A percentile compares a stretch with the other conserved stretches of the same genome.
phyloP scores from a whole-genome alignment of 176 grass and related monocot genomes.

The Rhipidocladum racemiflorum region DNA sequence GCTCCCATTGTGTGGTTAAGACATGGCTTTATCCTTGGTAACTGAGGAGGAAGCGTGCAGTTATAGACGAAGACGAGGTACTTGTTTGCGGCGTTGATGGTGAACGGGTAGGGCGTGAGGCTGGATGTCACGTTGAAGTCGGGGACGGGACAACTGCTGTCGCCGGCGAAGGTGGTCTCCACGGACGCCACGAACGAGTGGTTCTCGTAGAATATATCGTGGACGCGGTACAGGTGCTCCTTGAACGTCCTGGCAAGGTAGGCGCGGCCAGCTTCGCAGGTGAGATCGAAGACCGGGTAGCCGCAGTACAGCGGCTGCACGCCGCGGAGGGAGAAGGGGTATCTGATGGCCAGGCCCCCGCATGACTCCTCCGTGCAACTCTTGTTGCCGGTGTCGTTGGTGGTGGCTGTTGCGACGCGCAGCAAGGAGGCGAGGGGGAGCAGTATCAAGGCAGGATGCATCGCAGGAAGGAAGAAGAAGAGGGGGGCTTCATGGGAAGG shows the following conservation, averaged over 20 bases:
- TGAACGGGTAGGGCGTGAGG: conserved; percentile 20
- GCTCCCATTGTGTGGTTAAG: no score
- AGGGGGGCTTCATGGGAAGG: background rate
- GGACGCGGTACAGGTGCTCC: background rate
- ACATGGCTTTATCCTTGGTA: no score
- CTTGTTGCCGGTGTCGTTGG: background rate
- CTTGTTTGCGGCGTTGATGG: background rate
- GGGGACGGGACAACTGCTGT: background rate
- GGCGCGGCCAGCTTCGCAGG: background rate
- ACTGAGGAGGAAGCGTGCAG: background rate
- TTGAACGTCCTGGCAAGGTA: conserved; percentile 5
- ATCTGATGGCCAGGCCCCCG: conserved; percentile 25
- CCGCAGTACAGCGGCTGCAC: conserved; percentile 28
- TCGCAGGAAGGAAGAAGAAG: background rate
- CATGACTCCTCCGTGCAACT: conserved; percentile 22
- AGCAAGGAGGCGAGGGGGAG: background rate
- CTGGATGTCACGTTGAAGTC: conserved; percentile 35
- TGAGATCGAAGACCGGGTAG: conserved; percentile 35
- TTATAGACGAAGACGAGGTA: conserved; percentile 38
- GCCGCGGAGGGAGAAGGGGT: conserved; percentile 52
- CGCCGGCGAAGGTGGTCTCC: background rate
- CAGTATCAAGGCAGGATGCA: background rate
- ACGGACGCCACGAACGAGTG: background rate
- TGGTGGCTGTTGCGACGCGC: background rate
- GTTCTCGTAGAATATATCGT: background rate